These are phyloP conservation scores for Diaporthe longicolla DNA, from an alignment of 2,329 filamentous ascomycete genomes.

Conservation along the genomic window DNA sequence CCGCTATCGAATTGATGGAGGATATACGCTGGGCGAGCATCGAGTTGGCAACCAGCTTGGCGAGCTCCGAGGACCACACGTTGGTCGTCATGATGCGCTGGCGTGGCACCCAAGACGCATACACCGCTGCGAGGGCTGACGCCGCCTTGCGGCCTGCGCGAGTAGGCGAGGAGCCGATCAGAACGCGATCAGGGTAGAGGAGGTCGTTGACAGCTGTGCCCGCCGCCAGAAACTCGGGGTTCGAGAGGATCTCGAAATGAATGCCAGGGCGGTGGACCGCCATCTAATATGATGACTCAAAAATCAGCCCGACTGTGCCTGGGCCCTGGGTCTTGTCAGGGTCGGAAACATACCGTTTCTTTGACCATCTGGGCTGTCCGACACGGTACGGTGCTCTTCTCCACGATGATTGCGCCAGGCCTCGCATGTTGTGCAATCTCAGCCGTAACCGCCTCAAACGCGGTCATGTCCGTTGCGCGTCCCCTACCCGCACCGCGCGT, in stretches of 20 bases:
- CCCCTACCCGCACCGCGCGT: slow-evolving; percentile 77
- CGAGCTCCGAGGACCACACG: slow-evolving; percentile 82
- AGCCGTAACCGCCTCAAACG: slow-evolving; percentile 77
- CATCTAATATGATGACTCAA: slow-evolving; percentile 57
- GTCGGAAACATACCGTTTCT: slow-evolving; percentile 69
- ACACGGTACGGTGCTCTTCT: slow-evolving; percentile 86
- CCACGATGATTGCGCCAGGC: slow-evolving; percentile 80
- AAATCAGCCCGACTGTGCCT: background rate
- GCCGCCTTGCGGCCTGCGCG: slow-evolving; percentile 73
- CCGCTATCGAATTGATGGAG: slow-evolving; percentile 86
- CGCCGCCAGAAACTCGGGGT: slow-evolving; percentile 85
- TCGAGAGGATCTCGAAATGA: slow-evolving; percentile 82
- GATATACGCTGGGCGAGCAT: slow-evolving; percentile 86
- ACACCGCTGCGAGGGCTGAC: slow-evolving; percentile 74
- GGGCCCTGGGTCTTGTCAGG: slow-evolving; percentile 7
- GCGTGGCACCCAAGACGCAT: slow-evolving; percentile 78
- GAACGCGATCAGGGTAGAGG: slow-evolving; percentile 78
- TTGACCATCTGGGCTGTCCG: slow-evolving; percentile 79
- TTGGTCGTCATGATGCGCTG: slow-evolving; percentile 80
- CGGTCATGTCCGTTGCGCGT: slow-evolving; percentile 79
- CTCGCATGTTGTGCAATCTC: slow-evolving; percentile 77
- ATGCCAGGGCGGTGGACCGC: slow-evolving; percentile 72
- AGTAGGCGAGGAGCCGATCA: slow-evolving; percentile 79
- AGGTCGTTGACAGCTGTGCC: slow-evolving; percentile 82
- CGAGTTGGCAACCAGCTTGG: slow-evolving; percentile 84